phyloP scores from a whole-genome alignment of 2,329 filamentous ascomycete genomes.

The Penicillium sp. region DNA sequence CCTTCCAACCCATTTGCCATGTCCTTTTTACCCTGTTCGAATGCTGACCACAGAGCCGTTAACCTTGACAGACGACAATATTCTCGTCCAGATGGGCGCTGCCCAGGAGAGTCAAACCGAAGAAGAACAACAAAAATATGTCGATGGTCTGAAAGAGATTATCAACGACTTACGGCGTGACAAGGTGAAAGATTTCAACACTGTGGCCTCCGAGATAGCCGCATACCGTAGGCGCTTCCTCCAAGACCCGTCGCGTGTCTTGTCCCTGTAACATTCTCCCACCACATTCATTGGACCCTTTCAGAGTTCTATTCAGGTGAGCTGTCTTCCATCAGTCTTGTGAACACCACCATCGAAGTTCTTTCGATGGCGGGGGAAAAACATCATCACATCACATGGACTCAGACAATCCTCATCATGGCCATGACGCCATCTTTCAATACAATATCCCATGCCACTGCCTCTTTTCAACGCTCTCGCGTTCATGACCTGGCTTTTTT shows the following conservation, averaged over 20 bases:
- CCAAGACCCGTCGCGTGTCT: conserved; percentile 45
- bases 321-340: conserved; percentile 13
- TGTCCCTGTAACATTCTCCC: conserved; percentile 41
- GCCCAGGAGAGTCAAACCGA: conserved; percentile 46
- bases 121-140: conserved; percentile 45
- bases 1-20: conserved; percentile 14
- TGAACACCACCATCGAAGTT: conserved; percentile 9
- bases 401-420: conserved; percentile 7
- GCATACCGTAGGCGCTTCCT: conserved; percentile 52
- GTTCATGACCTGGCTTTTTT: conserved; percentile 10
- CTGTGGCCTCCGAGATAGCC: conserved; percentile 49
- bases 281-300: conserved; percentile 4
- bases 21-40: conserved; percentile 26
- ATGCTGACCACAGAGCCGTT: conserved; percentile 43
- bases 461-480: conserved; percentile 6
- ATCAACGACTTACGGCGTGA: conserved; percentile 50
- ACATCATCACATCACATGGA: conserved; percentile 2
- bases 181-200: conserved; percentile 51
- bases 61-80: conserved; percentile 49
- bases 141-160: conserved; percentile 47
- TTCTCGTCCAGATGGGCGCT: conserved; percentile 50
- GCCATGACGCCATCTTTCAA: conserved; percentile 6
- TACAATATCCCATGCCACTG: conserved; percentile 14
- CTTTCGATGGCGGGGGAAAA: conserved; percentile 4
- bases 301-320: conserved; percentile 16